A percentile compares a stretch with the other conserved stretches of the same genome.
phyloP scores from a whole-genome alignment of 1,284 basidiomycete genomes.

The Ceraceosorus guamensis region DNA sequence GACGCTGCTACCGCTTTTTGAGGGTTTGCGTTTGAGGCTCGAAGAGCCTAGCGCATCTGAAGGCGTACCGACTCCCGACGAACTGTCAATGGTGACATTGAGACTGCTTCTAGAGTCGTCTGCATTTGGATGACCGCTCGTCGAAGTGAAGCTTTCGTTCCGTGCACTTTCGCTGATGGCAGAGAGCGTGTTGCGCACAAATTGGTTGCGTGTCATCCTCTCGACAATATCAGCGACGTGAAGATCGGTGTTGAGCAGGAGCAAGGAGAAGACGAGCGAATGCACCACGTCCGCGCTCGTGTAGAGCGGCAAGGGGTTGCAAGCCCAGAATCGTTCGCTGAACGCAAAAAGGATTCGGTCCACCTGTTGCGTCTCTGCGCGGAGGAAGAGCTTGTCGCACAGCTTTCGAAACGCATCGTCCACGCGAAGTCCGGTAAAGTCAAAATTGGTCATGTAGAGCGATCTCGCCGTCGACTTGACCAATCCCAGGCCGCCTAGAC shows the following conservation, averaged over 20 bases:
- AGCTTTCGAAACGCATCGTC: conserved; percentile 84
- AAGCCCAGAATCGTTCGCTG: conserved; percentile 78
- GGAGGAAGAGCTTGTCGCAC: conserved; percentile 83
- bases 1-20: too few relatives aligned
- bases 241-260: conserved; percentile 92
- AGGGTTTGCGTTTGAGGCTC: background rate
- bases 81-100: conserved; percentile 1
- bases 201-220: conserved; percentile 89
- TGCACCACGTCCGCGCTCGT: conserved; percentile 82
- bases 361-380: conserved; percentile 94
- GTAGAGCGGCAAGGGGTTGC: conserved; percentile 72
- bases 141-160: background rate
- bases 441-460: conserved; percentile 80
- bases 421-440: conserved; percentile 72
- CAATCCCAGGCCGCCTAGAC: conserved; percentile 71
- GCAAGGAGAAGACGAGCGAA: conserved; percentile 80
- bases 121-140: background rate
- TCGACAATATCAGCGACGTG: conserved; percentile 83
- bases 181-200: conserved; percentile 80
- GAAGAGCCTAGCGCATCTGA: background rate
- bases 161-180: conserved; percentile 55
- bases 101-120: conserved; percentile 6
- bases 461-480: conserved; percentile 69
- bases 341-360: conserved; percentile 92
- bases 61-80: background rate